Base-by-base conservation (phyloP, 352 stramenopile genomes). In the Globisporangium irregulare region DNA sequence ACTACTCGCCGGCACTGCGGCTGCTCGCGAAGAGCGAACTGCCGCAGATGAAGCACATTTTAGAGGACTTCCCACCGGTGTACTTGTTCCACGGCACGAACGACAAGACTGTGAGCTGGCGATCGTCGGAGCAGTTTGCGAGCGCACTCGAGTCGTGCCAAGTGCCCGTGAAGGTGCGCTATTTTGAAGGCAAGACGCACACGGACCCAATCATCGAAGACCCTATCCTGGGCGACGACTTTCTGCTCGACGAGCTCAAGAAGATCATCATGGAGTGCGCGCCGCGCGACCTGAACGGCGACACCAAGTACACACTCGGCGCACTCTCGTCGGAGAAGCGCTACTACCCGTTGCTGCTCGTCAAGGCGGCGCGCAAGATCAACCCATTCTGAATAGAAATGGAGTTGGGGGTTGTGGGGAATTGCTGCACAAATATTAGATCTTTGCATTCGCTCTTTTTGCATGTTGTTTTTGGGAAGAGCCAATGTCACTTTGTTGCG, bases 121-220 rank as follows among this genome's bases (percentile, higher is more conserved):
- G 77, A 51, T 87, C 79, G 36, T 82, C 73, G 10, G 73, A 86
- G 66, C 75, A 90, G 68, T 76, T 93, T 46, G 77, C 79, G 14
- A 38, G 73, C 5, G 77, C 84, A 2, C 72, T 94, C 29, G 55
- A 75, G 59, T 63, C 78, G 8, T 85, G 81, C 55, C 73, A 68
- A 4, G 64, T 87, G 8, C 66, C 62, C 5, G 85, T 93, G 15
- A 76, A 77, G n/a, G 77, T 80, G 53, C 73, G 83, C 43, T 87
- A 84, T 38, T 98, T 97, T 56, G 64, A 84, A 22, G 76, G 74
- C 64, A 97, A 93, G 84, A 92, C 83, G 20, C 93, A 98, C 72
- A 98, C 93, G 5, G 93, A 98, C 76, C 89, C 92, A 25, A 98
- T 98, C 69, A 87, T 98, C 57, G 93, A 98, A 68, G 84, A 92